phyloP scores from a whole-genome alignment of 2,329 filamentous ascomycete species.

The Thielaviopsis euricoi region DNA sequence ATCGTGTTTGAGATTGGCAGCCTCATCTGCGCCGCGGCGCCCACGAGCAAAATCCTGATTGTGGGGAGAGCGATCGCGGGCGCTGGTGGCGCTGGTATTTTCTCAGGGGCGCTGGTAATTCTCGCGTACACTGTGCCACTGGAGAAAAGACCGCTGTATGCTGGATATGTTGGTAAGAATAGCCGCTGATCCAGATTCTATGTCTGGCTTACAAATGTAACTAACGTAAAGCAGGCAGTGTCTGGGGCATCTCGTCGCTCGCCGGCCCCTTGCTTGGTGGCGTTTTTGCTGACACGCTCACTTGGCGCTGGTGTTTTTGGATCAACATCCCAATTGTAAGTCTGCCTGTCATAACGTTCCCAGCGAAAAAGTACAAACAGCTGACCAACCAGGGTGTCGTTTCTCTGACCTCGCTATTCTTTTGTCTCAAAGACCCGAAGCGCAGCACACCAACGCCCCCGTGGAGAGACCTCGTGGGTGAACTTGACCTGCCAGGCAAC shows the following conservation, averaged over 20 bases:
- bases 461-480: conserved; percentile 16
- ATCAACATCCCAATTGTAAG: conserved; percentile 19
- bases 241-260: conserved; percentile 24
- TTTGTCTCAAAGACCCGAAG: conserved; percentile 10
- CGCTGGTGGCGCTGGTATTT: conserved; percentile 28
- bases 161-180: conserved; percentile 17
- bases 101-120: conserved; percentile 27
- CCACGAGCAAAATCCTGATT: conserved; percentile 20
- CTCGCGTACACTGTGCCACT: conserved; percentile 24
- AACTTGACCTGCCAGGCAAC: conserved; percentile 17
- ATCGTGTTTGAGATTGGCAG: conserved; percentile 28
- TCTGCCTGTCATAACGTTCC: neutral
- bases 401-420: conserved; percentile 2
- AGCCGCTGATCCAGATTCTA: neutral
- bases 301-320: conserved; percentile 20
- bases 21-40: conserved; percentile 23
- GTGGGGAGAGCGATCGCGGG: conserved; percentile 21
- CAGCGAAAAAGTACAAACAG: neutral
- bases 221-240: conserved; percentile 14
- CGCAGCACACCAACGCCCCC: conserved; percentile 7
- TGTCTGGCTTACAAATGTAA: conserved; percentile 17
- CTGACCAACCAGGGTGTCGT: conserved; percentile 1
- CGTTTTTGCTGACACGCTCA: conserved; percentile 16
- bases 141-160: conserved; percentile 20
- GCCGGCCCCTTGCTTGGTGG: conserved; percentile 16